These are phyloP conservation scores for Neckera pumila DNA, from an alignment of 225 moss, liverwort and hornwort species.

Conservation along the genomic window DNA sequence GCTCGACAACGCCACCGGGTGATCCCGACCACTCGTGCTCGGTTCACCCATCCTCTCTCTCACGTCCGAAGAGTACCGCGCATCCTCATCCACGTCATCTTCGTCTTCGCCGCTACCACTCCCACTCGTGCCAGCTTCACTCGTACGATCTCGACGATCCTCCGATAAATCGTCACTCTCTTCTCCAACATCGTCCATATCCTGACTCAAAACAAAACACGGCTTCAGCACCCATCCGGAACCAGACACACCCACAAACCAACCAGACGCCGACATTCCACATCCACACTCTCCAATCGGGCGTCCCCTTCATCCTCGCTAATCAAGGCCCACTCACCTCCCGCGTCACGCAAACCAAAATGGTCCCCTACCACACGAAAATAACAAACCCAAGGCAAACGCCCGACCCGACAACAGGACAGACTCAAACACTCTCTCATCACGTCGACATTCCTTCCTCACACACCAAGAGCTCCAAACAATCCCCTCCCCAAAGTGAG, in stretches of 20 bases:
- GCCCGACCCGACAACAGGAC: not conserved
- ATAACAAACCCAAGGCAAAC: not conserved
- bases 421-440: not conserved
- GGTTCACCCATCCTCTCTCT: conserved; percentile 79
- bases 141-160: conserved; percentile 81
- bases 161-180: conserved; percentile 23
- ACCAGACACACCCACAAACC: not conserved
- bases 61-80: conserved; percentile 29
- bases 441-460: not conserved
- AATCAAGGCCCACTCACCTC: not conserved
- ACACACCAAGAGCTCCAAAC: not conserved
- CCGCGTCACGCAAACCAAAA: not conserved
- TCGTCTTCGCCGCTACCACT: conserved; percentile 29
- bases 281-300: not conserved
- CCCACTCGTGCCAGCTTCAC: conserved; percentile 93
- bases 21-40: conserved; percentile 80
- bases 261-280: not conserved
- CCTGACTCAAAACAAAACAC: not conserved
- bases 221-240: not conserved
- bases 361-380: not conserved
- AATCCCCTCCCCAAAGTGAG: not conserved
- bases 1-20: not conserved
- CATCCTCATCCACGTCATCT: not conserved
- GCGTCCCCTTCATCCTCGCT: not conserved
- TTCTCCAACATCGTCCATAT: not conserved